Evolutionary conservation across 331 rosid species (phyloP).

Genomic region (Quercus lobata): DNA sequence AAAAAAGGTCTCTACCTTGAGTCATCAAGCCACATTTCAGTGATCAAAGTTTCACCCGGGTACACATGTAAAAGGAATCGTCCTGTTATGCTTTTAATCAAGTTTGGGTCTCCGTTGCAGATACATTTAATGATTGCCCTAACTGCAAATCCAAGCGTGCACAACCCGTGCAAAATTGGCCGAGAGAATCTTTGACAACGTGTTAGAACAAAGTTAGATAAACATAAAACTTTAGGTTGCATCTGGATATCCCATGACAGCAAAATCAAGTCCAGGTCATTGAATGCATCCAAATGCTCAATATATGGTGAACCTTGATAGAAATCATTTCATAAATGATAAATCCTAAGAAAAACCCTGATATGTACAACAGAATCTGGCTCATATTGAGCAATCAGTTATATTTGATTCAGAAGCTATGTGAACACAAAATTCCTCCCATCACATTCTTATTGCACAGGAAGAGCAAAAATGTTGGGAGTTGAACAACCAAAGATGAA

Average conservation of each 20-base stretch:
- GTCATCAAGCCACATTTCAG: constrained; percentile 95
- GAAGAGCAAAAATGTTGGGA: not conserved
- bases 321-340: constrained; percentile 1
- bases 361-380: not conserved
- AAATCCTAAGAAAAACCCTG: not conserved
- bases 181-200: constrained; percentile 59
- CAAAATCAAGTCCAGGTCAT: not conserved
- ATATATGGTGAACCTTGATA: not conserved
- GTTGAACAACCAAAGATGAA: not conserved
- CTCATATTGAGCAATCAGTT: not conserved
- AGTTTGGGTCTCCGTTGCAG: constrained; percentile 71
- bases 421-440: not conserved
- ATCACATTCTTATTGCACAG: not conserved
- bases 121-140: constrained; percentile 80
- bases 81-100: constrained; percentile 63
- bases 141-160: constrained; percentile 89
- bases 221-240: not conserved
- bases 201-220: constrained; percentile 21
- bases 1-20: constrained; percentile 44
- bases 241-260: not conserved
- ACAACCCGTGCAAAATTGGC: constrained; percentile 91
- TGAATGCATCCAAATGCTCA: not conserved
- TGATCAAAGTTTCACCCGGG: constrained; percentile 84
- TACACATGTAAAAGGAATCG: constrained; percentile 89
- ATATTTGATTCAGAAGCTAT: not conserved